These are phyloP conservation scores for Gastrolobium villosum DNA, from an alignment of 306 rosid species.

Conservation along the genomic window DNA sequence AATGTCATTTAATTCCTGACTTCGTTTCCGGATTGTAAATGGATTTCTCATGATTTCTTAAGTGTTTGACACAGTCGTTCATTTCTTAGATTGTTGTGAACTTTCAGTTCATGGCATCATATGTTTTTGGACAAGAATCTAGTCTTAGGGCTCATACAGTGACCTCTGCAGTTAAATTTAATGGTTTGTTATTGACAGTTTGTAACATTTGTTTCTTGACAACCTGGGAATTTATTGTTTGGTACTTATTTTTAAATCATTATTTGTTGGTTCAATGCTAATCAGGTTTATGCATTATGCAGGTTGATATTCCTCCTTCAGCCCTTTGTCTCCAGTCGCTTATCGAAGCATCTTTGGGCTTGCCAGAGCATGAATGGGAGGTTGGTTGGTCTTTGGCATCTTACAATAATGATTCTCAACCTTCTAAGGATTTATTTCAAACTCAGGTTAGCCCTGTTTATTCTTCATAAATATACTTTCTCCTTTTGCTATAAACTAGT, in stretches of 20 bases:
- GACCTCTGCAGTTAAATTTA: neutral
- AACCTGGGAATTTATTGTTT: neutral
- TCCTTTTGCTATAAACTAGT: constrained; percentile 7
- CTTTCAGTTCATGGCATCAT: constrained; percentile 16
- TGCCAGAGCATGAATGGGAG: constrained; percentile 85
- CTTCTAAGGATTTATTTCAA: constrained; percentile 50
- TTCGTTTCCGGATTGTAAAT: neutral
- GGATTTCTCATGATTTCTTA: constrained; percentile 12
- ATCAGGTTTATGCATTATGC: constrained; percentile 41
- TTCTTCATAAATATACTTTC: constrained; percentile 3
- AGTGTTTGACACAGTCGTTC: constrained; percentile 32
- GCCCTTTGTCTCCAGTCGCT: constrained; percentile 75
- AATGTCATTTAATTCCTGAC: constrained; percentile 22
- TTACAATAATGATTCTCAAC: constrained; percentile 57
- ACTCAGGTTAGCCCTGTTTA: constrained; percentile 62
- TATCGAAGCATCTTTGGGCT: constrained; percentile 75
- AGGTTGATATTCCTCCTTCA: constrained; percentile 82
- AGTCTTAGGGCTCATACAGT: neutral
- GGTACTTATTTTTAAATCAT: neutral
- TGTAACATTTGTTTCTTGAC: constrained; percentile 16
- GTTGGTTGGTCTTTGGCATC: constrained; percentile 96
- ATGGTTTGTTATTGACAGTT: constrained; percentile 10
- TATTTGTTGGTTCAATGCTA: constrained; percentile 35
- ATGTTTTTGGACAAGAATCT: constrained; percentile 15
- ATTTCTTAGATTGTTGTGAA: constrained; percentile 26